Percentiles rank a stretch among this genome's conserved stretches.
These are phyloP conservation scores for Coccinonectria pachysandricola DNA, from an alignment of 2,329 filamentous ascomycete genomes.

Conservation along the genomic window DNA sequence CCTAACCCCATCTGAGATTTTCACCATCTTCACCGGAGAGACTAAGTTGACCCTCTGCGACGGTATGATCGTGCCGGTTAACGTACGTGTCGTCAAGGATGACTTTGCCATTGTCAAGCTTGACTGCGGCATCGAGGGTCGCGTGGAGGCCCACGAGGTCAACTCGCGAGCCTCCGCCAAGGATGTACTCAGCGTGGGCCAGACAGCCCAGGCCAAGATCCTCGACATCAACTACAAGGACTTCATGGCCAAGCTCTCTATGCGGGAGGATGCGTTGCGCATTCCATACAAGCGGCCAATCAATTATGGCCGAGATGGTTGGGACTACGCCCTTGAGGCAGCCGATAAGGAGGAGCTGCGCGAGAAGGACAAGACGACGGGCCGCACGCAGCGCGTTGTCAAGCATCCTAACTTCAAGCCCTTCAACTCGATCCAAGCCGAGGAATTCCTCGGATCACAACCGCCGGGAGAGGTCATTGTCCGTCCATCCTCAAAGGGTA, in stretches of 20 bases:
- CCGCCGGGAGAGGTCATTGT: slow-evolving; percentile 86
- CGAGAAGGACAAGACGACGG: slow-evolving; percentile 77
- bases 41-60: slow-evolving; percentile 73
- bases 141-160: slow-evolving; percentile 73
- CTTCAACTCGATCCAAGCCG: slow-evolving; percentile 84
- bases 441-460: slow-evolving; percentile 84
- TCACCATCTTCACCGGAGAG: slow-evolving; percentile 94
- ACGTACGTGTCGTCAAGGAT: slow-evolving; percentile 77
- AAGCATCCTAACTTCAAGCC: slow-evolving; percentile 94
- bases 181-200: slow-evolving; percentile 65
- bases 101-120: slow-evolving; percentile 90
- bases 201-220: slow-evolving; percentile 82
- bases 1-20: slow-evolving; percentile 67
- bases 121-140: slow-evolving; percentile 87
- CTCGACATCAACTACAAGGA: slow-evolving; percentile 78
- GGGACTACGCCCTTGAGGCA: slow-evolving; percentile 76
- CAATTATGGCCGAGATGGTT: slow-evolving; percentile 68
- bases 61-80: slow-evolving; percentile 87
- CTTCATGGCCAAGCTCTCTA: slow-evolving; percentile 72
- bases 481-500: slow-evolving; percentile 86
- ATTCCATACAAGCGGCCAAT: slow-evolving; percentile 58
- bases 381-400: slow-evolving; percentile 85
- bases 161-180: slow-evolving; percentile 62
- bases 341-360: slow-evolving; percentile 73
- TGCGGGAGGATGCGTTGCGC: slow-evolving; percentile 72